Evolutionary conservation across 306 rosid species (phyloP).

Genomic region (Lotus japonicus): DNA sequence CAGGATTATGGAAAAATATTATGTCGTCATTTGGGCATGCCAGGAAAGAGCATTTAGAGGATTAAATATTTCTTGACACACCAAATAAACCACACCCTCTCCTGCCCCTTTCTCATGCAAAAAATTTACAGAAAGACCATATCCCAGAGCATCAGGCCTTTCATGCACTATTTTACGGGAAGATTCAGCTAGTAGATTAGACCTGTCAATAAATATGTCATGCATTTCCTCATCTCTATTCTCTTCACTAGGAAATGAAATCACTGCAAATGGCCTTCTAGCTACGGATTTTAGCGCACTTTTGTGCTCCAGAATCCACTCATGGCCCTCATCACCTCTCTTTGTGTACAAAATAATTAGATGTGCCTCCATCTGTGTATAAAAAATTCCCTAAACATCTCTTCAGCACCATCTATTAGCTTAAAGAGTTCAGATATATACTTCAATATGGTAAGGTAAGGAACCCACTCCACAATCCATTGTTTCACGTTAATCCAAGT

Average conservation of each 20-base stretch:
- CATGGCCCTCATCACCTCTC: conserved; percentile 40
- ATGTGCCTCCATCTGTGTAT: conserved; percentile 23
- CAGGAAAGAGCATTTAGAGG: no score
- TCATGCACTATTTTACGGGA: conserved; percentile 54
- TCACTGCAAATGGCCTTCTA: conserved; percentile 70
- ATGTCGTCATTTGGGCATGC: no score
- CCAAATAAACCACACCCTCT: no score
- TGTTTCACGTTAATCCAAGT: background rate
- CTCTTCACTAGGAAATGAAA: conserved; percentile 58
- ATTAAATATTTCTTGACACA: no score
- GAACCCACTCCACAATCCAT: conserved; percentile 25
- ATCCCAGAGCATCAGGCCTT: conserved; percentile 39
- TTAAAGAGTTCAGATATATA: conserved; percentile 46
- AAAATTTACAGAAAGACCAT: conserved; percentile 64
- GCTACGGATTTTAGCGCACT: conserved; percentile 48
- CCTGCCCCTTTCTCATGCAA: conserved; percentile 73
- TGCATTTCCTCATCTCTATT: conserved; percentile 53
- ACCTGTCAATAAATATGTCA: conserved; percentile 81
- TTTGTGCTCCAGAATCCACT: conserved; percentile 60
- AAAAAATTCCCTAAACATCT: conserved; percentile 44
- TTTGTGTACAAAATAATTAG: conserved; percentile 38
- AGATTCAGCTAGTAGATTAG: conserved; percentile 63
- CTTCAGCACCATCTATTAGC: conserved; percentile 41
- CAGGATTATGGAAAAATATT: no score
- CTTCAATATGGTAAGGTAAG: conserved; percentile 53